Evolutionary conservation across 768 basidiomycete genomes (phyloP).

Genomic region (Tricholoma sp.): DNA sequence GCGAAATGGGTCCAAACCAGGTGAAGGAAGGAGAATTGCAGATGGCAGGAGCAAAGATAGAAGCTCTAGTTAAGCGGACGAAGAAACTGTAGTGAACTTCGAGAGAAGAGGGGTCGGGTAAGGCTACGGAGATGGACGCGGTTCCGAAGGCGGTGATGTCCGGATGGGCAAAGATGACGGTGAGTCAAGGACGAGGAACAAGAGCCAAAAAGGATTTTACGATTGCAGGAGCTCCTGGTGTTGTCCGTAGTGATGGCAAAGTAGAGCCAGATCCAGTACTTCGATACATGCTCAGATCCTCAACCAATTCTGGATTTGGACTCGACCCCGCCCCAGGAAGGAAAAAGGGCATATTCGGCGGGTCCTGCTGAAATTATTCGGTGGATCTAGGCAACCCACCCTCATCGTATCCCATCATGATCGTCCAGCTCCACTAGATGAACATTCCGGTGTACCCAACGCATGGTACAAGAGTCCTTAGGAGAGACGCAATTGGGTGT

Average conservation of each 20-base stretch:
- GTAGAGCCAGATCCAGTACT: not conserved
- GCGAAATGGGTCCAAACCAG: not conserved
- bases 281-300: too few species aligned
- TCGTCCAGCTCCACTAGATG: slow-evolving; percentile 77
- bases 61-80: not conserved
- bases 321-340: not conserved
- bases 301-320: not conserved
- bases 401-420: slow-evolving; percentile 67
- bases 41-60: not conserved
- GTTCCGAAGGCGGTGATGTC: not conserved
- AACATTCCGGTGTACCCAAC: slow-evolving; percentile 74
- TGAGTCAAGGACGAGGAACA: not conserved
- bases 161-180: not conserved
- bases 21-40: slow-evolving; percentile 1
- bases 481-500: slow-evolving; percentile 50
- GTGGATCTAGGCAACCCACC: slow-evolving; percentile 32
- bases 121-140: not conserved
- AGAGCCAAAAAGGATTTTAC: not conserved
- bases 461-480: slow-evolving; percentile 62
- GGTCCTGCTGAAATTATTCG: not conserved
- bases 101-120: not conserved
- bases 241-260: not conserved
- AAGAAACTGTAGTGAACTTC: slow-evolving; percentile 16
- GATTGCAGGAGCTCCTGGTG: too few species aligned
- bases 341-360: not conserved